Evolutionary conservation across 2,329 filamentous ascomycete species (phyloP).

Genomic region (Pezicula rhizophila): DNA sequence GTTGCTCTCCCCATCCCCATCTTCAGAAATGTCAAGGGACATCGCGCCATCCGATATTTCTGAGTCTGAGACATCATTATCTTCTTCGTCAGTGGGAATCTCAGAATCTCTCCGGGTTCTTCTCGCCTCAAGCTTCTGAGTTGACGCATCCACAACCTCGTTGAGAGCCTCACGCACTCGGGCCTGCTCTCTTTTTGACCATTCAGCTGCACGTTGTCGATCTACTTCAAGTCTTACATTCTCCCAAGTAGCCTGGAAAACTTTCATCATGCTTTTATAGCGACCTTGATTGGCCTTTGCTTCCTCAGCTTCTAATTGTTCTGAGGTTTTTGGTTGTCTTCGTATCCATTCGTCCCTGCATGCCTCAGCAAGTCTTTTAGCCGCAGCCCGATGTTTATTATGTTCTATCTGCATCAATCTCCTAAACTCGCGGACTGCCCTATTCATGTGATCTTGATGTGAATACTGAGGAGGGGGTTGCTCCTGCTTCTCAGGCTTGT

Average conservation of each 20-base stretch:
- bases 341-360: constrained; percentile 70
- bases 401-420: constrained; percentile 76
- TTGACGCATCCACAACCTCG: constrained; percentile 66
- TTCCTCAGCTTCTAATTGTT: constrained; percentile 78
- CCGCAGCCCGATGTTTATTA: constrained; percentile 65
- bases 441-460: constrained; percentile 79
- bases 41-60: constrained; percentile 39
- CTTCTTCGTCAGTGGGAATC: constrained; percentile 32
- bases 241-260: constrained; percentile 53
- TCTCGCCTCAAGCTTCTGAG: constrained; percentile 61
- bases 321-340: constrained; percentile 67
- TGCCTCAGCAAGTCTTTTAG: constrained; percentile 74
- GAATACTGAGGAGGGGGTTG: constrained; percentile 74
- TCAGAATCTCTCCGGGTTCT: constrained; percentile 48
- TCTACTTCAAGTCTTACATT: constrained; percentile 59
- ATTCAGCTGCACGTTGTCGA: constrained; percentile 50
- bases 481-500: constrained; percentile 61
- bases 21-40: constrained; percentile 29
- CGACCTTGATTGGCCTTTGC: constrained; percentile 57
- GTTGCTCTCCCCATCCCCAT: constrained; percentile 42
- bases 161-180: constrained; percentile 64
- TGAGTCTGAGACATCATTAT: constrained; percentile 31
- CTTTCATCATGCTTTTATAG: constrained; percentile 66
- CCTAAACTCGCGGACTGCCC: constrained; percentile 74
- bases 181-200: constrained; percentile 59